Evolutionary conservation across 495 filamentous ascomycete genomes (phyloP), one percentile per base, ranked within the genome.

Genomic region (Bacidia gigantensis): DNA sequence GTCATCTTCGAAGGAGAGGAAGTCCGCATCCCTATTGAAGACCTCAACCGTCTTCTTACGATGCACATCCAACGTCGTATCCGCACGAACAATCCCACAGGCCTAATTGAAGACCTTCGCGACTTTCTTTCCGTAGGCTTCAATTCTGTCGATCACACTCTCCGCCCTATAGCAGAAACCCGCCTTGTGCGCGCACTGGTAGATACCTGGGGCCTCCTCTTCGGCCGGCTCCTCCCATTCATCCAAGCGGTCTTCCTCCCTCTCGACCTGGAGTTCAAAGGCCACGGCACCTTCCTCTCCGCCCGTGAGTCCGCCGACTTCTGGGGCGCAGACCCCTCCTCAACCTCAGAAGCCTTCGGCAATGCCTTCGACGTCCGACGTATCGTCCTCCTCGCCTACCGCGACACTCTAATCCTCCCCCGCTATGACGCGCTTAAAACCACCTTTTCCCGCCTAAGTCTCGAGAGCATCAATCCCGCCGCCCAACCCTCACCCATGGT

Each of bases 181-280:
- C 78, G 80, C 46, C 69, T 95, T 11, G 86, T 95, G 23, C 84
- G 87, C 0, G 76, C 84, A 57, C 74, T 99, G 1, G 89, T 95
- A 5, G 87, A 95, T 58, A 79, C 94, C 59, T 99, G 93, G 93
- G 77, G 90, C 38, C 75, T 89, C 41, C 85, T 93, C 1, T 96
- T 95, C 59, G 86, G 86, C 7, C 86, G 74, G 18, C 84, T 97
- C 44, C 67, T 97, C 11, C 93, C 93, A 0, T 99, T 94, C 62
- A 82, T 97, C 52, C 93, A 99, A 69, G 90, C 89, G 0, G 89
- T 95, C 3, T 95, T 99, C 64, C 72, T 99, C 2, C 93, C 92
- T 0, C 69, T 99, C 11, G 92, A 99, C 59, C 79, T 90, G 12
- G 93, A 99, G 61, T 95, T 98, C 65, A 83, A 86, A 51, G 90